Evolutionary conservation across 345 rosid genomes (phyloP), one percentile per base, ranked within the genome.

Genomic region (Arabidopsis arenosa): DNA sequence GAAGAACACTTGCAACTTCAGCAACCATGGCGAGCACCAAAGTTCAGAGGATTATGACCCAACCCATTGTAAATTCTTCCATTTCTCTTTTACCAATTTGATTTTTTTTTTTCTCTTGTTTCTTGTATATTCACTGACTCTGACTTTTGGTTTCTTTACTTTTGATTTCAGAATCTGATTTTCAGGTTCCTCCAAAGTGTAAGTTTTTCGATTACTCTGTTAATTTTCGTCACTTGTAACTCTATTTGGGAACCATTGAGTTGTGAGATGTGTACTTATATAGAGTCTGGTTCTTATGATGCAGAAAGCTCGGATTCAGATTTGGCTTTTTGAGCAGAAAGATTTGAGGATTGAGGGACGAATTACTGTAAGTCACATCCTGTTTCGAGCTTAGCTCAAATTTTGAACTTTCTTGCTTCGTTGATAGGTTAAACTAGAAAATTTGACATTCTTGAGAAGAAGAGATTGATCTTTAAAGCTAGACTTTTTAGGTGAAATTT

Each of bases 241-340:
- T 17, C 5, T 51, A 11, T 64, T 45, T 9, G 44, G 23, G 55
- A 45, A 30, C 41, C 45, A 51, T 17, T 4, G 11, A 49, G 32
- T 28, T 35, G 44, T 28, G 35, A 6, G 23, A 33, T 43, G 1
- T 61, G 15, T 36, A 12, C 65, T 70, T 56, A 23, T 23, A 6
- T 14, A 12, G 9, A 36, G 15, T 36, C 21, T 18, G 39, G n/a
- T 51, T 51, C 9, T 44, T 58, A 21, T 66, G 39, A 30, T 70
- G 23, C 84, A 92, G 97, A 94, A 92, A 92, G 93, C 98, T 72
- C 86, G 97, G 51, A 92, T 94, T 63, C 95, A 92, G 90, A 92
- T 94, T 82, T 94, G 97, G 97, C 89, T 94, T 9, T 94, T 89
- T 72, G 98, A 92, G 84, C 97, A 92, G 92, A 92, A 89, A 71